Percentiles rank a stretch among this genome's conserved stretches.
Evolutionary conservation across 805 yeast species (phyloP).

Genomic region (Barnettozyma salicaria): DNA sequence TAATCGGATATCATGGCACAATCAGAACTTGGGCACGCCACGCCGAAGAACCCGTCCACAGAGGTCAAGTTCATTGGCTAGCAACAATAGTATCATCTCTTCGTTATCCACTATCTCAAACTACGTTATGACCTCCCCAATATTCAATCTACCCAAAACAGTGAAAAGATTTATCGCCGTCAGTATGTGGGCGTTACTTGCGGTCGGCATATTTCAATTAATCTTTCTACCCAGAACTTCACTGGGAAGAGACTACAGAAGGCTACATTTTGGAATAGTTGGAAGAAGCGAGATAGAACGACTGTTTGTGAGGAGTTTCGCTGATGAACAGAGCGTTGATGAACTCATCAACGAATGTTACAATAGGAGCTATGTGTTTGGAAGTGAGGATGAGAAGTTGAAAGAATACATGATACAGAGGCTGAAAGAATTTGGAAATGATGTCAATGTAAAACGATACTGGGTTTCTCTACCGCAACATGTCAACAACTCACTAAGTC

Average conservation of each 20-base stretch:
- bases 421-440: constrained; percentile 46
- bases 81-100: constrained; percentile 12
- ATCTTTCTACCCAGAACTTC: constrained; percentile 83
- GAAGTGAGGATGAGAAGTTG: constrained; percentile 38
- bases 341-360: constrained; percentile 18
- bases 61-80: constrained; percentile 7
- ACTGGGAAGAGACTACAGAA: constrained; percentile 68
- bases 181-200: constrained; percentile 22
- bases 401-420: constrained; percentile 46
- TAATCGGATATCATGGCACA: neutral
- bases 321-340: constrained; percentile 24
- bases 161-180: constrained; percentile 19
- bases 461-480: constrained; percentile 53
- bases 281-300: constrained; percentile 70
- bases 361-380: constrained; percentile 4
- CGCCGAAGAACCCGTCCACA: constrained; percentile 1
- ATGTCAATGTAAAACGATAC: constrained; percentile 46
- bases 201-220: constrained; percentile 42
- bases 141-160: constrained; percentile 20
- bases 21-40: neutral
- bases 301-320: constrained; percentile 40
- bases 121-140: constrained; percentile 14
- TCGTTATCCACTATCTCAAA: constrained; percentile 17
- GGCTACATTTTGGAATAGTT: constrained; percentile 60
- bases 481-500: constrained; percentile 36